These are phyloP conservation scores for Thalia dealbata DNA, from an alignment of 176 grass and related monocot genomes.

Conservation along the genomic window DNA sequence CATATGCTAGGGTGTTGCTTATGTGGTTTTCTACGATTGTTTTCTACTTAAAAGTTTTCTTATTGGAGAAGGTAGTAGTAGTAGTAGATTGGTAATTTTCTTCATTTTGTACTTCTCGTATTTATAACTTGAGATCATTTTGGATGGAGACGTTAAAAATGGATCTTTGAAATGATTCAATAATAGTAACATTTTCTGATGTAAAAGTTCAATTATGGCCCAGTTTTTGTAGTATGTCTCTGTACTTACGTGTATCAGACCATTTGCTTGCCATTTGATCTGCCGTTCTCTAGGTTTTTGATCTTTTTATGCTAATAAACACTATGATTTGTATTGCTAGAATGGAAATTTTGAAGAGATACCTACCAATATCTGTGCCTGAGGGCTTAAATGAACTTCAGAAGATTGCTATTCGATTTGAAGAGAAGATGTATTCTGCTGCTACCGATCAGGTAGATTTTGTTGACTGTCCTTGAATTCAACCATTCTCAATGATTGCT, in stretches of 20 bases:
- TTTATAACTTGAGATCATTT: no score
- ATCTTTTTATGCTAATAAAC: not conserved
- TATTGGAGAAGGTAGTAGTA: no score
- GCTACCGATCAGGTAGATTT: conserved; percentile 3
- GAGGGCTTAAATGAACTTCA: conserved; percentile 1
- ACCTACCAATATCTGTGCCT: conserved; percentile 5
- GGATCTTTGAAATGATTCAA: not conserved
- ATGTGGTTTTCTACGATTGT: not conserved
- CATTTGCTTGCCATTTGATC: not conserved
- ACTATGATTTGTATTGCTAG: not conserved
- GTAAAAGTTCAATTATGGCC: not conserved
- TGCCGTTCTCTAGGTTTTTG: not conserved
- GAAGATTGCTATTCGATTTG: conserved; percentile 7
- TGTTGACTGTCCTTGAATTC: not conserved
- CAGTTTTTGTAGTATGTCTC: not conserved
- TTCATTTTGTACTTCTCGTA: no score
- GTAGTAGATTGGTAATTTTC: no score
- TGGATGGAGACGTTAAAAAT: no score
- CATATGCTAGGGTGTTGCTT: no score
- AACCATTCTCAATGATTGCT: not conserved
- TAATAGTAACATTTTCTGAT: not conserved
- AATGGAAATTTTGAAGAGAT: conserved; percentile 9
- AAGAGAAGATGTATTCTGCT: conserved; percentile 8
- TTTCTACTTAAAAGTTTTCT: not conserved
- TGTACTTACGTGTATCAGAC: not conserved